Evolutionary conservation across 2,329 filamentous ascomycete species (phyloP), one percentile per base, ranked within the genome.

Genomic region (Fusarium sulawesiense): DNA sequence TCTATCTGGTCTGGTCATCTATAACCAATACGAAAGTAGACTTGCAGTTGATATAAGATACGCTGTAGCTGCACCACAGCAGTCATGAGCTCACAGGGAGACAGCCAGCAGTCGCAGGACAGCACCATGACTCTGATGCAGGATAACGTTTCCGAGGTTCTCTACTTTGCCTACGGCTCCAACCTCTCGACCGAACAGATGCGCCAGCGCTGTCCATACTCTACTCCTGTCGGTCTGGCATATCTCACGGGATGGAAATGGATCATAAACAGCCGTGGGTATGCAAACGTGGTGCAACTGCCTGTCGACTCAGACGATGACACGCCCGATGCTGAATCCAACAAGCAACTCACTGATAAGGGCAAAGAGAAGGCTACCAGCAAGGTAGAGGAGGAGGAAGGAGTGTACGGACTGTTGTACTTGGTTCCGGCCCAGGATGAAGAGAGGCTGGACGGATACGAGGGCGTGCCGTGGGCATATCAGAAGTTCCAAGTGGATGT

Each of bases 121-220:
- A 79, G 77, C 69, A 67, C 69, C 63, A 75, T 78, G 71, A 81
- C 79, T 25, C 42, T 79, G 20, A 76, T 81, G 59, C 77, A 78
- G 32, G 78, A 80, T 40, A 73, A 77, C 56, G 72, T 76, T 14
- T 75, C 75, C 50, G 80, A 81, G 66, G 72, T 80, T 53, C 78
- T 88, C 68, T 92, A 92, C 82, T 92, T 93, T 76, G 91, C 87
- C 73, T 93, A 91, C 78, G 91, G 91, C 67, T 89, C 86, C 76
- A 93, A 93, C 77, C 84, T 93, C 61, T 91, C 89, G 77, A 84
- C 84, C 1, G 78, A 83, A 29, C 90, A 92, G 78, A 93, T 93
- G 91, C 72, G 72, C 6, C 71, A 76, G 47, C 88, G 90, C 55
- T 93, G 91, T 75, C 89, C 88, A 56, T 77, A 75, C 16, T 87